Conservation (phyloP, 139 green algal species). For the Chlorokybus atmophyticus region DNA sequence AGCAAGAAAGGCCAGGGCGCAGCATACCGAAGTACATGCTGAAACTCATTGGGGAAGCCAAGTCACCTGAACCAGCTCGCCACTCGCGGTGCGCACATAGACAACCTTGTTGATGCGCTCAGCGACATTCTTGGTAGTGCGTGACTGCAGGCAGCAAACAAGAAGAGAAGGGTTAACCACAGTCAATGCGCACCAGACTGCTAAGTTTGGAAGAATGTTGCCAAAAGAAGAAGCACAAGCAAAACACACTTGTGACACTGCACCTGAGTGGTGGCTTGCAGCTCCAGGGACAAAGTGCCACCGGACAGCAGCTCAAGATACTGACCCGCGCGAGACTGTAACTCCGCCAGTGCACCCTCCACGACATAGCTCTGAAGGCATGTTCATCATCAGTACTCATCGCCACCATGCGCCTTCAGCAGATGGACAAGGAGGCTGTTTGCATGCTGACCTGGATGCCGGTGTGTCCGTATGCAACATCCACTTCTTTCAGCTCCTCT, state of each 20-base stretch:
- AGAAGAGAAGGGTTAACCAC: too few relatives aligned
- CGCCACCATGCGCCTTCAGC: too few relatives aligned
- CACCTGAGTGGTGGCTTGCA: conserved; percentile 11
- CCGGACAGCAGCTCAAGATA: conserved; percentile 13
- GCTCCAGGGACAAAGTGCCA: conserved; percentile 5
- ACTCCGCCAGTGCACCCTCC: conserved; percentile 19
- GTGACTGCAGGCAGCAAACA: neutral
- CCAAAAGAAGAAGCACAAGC: too few relatives aligned
- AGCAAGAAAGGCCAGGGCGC: too few relatives aligned
- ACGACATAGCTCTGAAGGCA: conserved; percentile 29
- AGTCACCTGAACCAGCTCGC: too few relatives aligned
- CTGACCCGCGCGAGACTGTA: conserved; percentile 4
- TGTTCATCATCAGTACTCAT: too few relatives aligned
- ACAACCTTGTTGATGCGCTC: conserved; percentile 22
- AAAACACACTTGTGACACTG: too few relatives aligned
- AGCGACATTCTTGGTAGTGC: neutral
- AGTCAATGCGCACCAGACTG: too few relatives aligned
- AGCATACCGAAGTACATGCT: too few relatives aligned
- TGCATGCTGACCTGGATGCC: conserved; percentile 19
- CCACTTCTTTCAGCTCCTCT: conserved; percentile 8
- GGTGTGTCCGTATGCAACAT: conserved; percentile 13
- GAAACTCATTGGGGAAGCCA: too few relatives aligned
- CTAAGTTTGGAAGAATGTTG: too few relatives aligned
- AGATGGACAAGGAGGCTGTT: too few relatives aligned
- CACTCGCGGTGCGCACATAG: conserved; percentile 2